A percentile compares a stretch with the other conserved stretches of the same genome.
These are phyloP conservation scores for Hyphodiscus sp. DNA, from an alignment of 2,329 filamentous ascomycete genomes.

Conservation along the genomic window DNA sequence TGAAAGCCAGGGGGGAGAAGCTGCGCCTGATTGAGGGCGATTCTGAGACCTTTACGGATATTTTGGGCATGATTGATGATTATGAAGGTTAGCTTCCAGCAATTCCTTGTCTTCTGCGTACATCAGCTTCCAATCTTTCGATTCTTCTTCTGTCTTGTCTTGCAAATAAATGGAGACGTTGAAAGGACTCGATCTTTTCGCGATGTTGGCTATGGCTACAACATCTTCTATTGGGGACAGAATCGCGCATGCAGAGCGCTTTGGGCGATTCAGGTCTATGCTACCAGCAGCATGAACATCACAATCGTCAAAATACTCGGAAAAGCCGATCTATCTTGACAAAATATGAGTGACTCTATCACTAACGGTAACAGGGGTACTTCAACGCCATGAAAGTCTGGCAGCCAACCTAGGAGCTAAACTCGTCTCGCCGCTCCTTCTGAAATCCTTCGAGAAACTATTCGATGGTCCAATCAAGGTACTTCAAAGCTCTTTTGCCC, in stretches of 20 bases:
- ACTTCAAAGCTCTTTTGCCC: conserved; percentile 40
- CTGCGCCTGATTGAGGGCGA: conserved; percentile 48
- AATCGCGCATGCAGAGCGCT: no score
- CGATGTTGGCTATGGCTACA: no score
- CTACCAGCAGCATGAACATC: no score
- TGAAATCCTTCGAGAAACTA: conserved; percentile 79
- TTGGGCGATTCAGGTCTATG: no score
- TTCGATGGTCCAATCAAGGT: conserved; percentile 71
- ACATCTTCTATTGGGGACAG: no score
- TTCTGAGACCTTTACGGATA: conserved; percentile 63
- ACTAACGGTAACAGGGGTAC: conserved; percentile 48
- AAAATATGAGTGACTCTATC: neutral
- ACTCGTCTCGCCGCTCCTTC: conserved; percentile 71
- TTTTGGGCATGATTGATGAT: conserved; percentile 65
- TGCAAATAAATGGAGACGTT: no score
- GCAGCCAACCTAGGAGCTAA: conserved; percentile 80
- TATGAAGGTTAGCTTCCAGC: conserved; percentile 55
- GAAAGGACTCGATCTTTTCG: no score
- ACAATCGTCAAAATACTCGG: no score
- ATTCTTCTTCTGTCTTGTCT: no score
- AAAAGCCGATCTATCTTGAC: neutral
- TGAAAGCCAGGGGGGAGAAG: conserved; percentile 37
- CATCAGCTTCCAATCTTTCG: neutral
- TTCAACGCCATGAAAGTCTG: conserved; percentile 80
- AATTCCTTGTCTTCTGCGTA: neutral